Base-by-base conservation (phyloP, 495 filamentous ascomycete genomes). In the Opeltia flavorubescens region DNA sequence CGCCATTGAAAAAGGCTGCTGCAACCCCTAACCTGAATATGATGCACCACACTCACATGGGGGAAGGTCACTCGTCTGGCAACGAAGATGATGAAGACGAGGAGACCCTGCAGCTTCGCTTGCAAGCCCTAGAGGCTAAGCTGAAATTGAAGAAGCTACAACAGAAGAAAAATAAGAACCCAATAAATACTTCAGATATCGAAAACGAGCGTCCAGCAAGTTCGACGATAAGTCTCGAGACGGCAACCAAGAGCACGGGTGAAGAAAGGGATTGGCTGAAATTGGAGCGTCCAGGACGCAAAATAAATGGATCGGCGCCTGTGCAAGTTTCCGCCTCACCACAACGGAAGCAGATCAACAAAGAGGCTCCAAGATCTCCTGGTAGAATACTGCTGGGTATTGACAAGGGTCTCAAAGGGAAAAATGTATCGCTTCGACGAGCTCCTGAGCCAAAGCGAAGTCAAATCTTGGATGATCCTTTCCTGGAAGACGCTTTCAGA, bases 101-200 rank as follows among this genome's bases (percentile, higher is more conserved):
- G 56, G 89, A 95, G 62, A 88, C 77, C 1, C 61, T 95, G 26
- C 70, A 89, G 50, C 67, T 98, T 50, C 76, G 89, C 56, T 66
- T 98, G 20, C 76, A 84, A 42, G 85, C 81, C 43, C 89, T 98
- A 43, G 77, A 95, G 55, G 85, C 89, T 4, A 78, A 80, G 50
- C 66, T 96, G 39, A 94, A 84, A 64, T 67, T 98, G 53, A 95
- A 95, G 61, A 85, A 82, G 57, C 63, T 96, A 4, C 83, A 85
- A 59, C 79, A 78, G 51, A 68, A 55, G 33, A 66, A 66, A 34
- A 62, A 59, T 25, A 66, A 66, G 47, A 46, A 34, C 59, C 55
- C 21, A 50, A 55, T 29, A 50, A 31, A 42, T 46, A 44, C n/a
- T 45, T 46, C 51, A 27, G 29, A 47, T 41, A n/a, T 39, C 4